A percentile compares a stretch with the other conserved stretches of the same genome.
These are phyloP conservation scores for Digitaria exilis DNA, from an alignment of 202 grass and related monocot species.

Conservation along the genomic window DNA sequence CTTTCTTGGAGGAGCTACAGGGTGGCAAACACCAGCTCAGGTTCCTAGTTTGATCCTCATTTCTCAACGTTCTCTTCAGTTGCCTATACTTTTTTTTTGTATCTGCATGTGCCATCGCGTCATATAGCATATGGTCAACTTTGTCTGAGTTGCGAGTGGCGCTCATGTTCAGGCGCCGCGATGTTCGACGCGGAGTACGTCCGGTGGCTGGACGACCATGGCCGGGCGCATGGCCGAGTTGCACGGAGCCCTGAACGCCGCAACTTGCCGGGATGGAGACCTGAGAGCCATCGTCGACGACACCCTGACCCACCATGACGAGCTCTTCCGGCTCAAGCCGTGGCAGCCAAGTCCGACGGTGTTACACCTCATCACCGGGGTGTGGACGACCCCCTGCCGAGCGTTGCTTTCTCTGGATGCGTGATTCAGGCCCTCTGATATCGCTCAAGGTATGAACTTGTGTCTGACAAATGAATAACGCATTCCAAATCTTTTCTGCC, in stretches of 20 bases:
- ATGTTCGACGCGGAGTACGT: constrained; percentile 76
- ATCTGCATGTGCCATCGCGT: background rate
- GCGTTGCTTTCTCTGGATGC: constrained; percentile 91
- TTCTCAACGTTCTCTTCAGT: background rate
- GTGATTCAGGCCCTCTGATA: constrained; percentile 79
- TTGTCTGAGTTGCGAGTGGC: background rate
- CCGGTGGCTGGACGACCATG: constrained; percentile 66
- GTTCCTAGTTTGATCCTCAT: constrained; percentile 36
- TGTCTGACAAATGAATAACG: background rate
- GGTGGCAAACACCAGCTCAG: constrained; percentile 68
- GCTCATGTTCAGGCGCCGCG: constrained; percentile 38
- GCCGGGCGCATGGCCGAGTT: constrained; percentile 63
- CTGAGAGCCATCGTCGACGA: constrained; percentile 70
- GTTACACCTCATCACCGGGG: constrained; percentile 82
- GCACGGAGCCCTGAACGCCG: constrained; percentile 50
- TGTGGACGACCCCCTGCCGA: constrained; percentile 71
- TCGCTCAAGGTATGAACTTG: constrained; percentile 65
- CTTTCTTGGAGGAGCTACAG: constrained; percentile 61
- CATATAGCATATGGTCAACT: background rate
- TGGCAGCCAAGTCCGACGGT: constrained; percentile 60
- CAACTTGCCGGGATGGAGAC: constrained; percentile 62
- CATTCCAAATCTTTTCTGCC: background rate
- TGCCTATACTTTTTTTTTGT: no score
- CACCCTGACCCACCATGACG: constrained; percentile 61
- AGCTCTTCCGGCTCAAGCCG: constrained; percentile 70